phyloP scores from a whole-genome alignment of 2,329 filamentous ascomycete species.

The Bipolaris sorokiniana region DNA sequence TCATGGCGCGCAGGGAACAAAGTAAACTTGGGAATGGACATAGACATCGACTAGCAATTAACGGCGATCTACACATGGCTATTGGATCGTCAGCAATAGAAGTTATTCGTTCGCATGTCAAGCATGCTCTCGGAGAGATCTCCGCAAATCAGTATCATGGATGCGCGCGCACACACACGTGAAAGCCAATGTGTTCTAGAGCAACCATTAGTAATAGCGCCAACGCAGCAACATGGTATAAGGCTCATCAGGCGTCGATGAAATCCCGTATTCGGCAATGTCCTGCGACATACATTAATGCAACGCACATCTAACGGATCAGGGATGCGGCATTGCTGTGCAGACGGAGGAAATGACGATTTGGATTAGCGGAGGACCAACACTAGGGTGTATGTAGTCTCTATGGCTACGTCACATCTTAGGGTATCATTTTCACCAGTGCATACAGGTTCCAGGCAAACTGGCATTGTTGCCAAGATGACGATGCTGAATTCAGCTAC shows the following conservation, averaged over 20 bases:
- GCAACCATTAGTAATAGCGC: not conserved
- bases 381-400: not conserved
- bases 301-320: not conserved
- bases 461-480: not conserved
- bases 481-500: not conserved
- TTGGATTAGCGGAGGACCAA: not conserved
- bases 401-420: not conserved
- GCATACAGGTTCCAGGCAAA: not conserved
- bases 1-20: conserved; percentile 57
- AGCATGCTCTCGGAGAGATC: not conserved
- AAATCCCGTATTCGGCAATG: not conserved
- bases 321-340: not conserved
- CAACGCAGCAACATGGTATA: not conserved
- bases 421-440: not conserved
- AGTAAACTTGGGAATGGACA: not conserved
- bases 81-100: not conserved
- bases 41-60: not conserved
- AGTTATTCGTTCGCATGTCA: not conserved
- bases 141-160: not conserved
- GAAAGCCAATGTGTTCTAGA: not conserved
- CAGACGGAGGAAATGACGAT: not conserved
- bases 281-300: not conserved
- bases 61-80: not conserved
- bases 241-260: not conserved
- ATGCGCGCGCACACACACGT: not conserved